A percentile compares a stretch with the other conserved stretches of the same genome.
phyloP scores from a whole-genome alignment of 257 asterid species.

The Gentiana dahurica region DNA sequence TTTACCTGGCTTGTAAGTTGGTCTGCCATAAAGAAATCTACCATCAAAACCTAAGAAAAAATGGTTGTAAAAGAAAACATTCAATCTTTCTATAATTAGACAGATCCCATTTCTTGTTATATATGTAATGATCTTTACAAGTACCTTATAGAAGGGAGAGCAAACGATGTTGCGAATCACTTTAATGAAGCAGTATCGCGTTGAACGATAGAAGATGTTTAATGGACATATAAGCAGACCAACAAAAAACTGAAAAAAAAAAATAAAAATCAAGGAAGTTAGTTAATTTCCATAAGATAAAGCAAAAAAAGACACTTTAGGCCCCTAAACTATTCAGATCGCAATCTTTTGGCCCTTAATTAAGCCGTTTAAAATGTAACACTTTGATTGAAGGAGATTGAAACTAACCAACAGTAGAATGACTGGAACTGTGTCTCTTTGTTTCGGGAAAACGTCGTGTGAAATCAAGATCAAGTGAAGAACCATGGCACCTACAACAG shows the following conservation, averaged over 20 bases:
- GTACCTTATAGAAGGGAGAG: slow-evolving; percentile 91
- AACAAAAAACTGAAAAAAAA: slow-evolving; percentile 30
- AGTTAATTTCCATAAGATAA: too few relatives aligned
- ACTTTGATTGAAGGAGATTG: background rate
- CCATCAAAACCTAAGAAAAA: slow-evolving; percentile 59
- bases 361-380: too few relatives aligned
- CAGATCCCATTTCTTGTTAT: too few relatives aligned
- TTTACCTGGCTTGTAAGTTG: slow-evolving; percentile 95
- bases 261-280: too few relatives aligned
- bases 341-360: too few relatives aligned
- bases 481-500: slow-evolving; percentile 70
- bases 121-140: background rate
- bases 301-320: too few relatives aligned
- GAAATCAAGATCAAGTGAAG: slow-evolving; percentile 69
- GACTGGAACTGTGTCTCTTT: slow-evolving; percentile 64
- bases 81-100: background rate
- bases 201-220: slow-evolving; percentile 69
- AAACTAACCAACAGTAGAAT: slow-evolving; percentile 55
- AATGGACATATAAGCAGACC: slow-evolving; percentile 63
- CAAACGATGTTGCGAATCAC: slow-evolving; percentile 72
- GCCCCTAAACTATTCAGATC: too few relatives aligned
- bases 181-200: slow-evolving; percentile 60
- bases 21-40: slow-evolving; percentile 97
- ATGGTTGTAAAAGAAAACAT: background rate
- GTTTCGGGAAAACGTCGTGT: slow-evolving; percentile 33